Conservation (phyloP, 176 grass and related monocot genomes). For the Hyparrhenia diplandra region DNA sequence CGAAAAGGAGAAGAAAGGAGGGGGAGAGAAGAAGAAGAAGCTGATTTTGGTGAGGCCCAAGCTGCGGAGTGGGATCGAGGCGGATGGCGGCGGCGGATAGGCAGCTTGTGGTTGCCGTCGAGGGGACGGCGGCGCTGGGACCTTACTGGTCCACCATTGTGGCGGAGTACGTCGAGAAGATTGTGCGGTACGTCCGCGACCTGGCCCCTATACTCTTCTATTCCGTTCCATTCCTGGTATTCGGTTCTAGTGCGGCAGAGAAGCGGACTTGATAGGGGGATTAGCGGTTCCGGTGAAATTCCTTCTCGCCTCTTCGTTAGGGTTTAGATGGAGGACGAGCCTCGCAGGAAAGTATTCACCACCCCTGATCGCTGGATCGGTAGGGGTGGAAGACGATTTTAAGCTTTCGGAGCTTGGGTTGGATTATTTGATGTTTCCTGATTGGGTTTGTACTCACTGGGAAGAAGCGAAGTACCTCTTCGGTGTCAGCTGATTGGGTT, state of each 20-base stretch:
- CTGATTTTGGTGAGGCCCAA: neutral
- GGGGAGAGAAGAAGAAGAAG: neutral
- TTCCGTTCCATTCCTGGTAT: neutral
- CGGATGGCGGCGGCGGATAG: conserved; percentile 37
- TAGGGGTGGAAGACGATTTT: neutral
- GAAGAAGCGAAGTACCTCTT: no score
- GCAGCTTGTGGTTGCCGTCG: conserved; percentile 78
- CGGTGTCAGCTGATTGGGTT: no score
- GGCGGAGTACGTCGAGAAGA: conserved; percentile 88
- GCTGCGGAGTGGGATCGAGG: neutral
- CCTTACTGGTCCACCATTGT: conserved; percentile 64
- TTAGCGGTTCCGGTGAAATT: neutral
- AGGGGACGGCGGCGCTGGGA: conserved; percentile 76
- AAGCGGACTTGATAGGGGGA: neutral
- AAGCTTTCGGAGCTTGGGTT: no score
- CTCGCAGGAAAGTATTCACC: neutral
- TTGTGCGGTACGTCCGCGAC: conserved; percentile 55
- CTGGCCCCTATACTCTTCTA: neutral
- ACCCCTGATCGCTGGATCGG: neutral
- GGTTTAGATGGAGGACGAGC: neutral
- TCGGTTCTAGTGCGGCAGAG: neutral
- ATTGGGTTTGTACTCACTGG: no score
- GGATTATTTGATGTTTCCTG: no score
- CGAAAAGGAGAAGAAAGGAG: neutral
- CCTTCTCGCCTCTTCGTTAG: neutral